Conservation (phyloP, 805 yeast species). For the Starmera caribaea region DNA sequence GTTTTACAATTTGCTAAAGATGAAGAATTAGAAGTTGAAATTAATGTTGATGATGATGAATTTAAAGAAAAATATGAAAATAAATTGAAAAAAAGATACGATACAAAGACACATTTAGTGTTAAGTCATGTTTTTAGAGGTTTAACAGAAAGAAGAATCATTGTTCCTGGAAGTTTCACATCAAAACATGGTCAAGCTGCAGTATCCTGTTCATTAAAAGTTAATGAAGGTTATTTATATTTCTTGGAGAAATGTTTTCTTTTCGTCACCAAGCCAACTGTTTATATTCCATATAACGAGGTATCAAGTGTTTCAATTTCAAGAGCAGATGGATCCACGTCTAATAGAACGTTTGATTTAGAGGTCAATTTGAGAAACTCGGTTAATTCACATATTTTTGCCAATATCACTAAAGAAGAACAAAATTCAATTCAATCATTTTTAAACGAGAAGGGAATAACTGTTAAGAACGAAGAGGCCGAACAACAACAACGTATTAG, state of each 20-base stretch:
- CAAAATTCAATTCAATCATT: slow-evolving; percentile 70
- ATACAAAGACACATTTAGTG: slow-evolving; percentile 78
- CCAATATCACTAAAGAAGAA: slow-evolving; percentile 84
- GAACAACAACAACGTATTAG: slow-evolving; percentile 77
- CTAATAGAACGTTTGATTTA: slow-evolving; percentile 87
- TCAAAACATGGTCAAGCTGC: slow-evolving; percentile 78
- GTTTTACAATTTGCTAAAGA: slow-evolving; percentile 84
- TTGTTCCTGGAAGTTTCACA: slow-evolving; percentile 74
- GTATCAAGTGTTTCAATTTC: slow-evolving; percentile 71
- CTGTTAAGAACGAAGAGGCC: slow-evolving; percentile 81
- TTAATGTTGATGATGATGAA: slow-evolving; percentile 77
- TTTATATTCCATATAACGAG: slow-evolving; percentile 82
- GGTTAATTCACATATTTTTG: slow-evolving; percentile 68
- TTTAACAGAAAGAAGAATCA: slow-evolving; percentile 75
- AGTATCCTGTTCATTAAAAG: slow-evolving; percentile 85
- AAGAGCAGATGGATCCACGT: slow-evolving; percentile 65
- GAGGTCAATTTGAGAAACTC: slow-evolving; percentile 64
- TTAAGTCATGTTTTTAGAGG: slow-evolving; percentile 86
- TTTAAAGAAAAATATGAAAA: slow-evolving; percentile 68
- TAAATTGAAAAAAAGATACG: slow-evolving; percentile 64
- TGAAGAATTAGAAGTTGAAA: slow-evolving; percentile 84
- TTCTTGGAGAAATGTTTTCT: slow-evolving; percentile 88
- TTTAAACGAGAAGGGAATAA: slow-evolving; percentile 66
- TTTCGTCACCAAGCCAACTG: slow-evolving; percentile 89
- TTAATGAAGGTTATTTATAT: slow-evolving; percentile 88